phyloP scores from a whole-genome alignment of 176 grass and related monocot species.

The Ensete ventricosum region DNA sequence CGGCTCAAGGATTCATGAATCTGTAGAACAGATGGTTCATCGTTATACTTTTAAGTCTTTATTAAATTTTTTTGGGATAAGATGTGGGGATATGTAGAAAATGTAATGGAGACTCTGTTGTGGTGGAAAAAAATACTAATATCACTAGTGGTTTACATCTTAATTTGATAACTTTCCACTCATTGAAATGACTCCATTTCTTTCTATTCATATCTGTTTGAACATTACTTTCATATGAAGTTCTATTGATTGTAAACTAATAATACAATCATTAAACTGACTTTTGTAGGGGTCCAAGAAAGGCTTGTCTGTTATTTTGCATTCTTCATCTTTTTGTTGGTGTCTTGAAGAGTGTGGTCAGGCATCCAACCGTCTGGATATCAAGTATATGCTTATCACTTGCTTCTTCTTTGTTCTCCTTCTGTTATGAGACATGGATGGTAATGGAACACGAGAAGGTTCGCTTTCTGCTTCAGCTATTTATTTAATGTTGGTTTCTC shows the following conservation, averaged over 20 bases:
- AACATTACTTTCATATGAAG: background rate
- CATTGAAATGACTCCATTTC: background rate
- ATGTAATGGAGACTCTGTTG: too few species aligned
- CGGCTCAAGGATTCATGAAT: background rate
- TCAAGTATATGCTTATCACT: constrained; percentile 53
- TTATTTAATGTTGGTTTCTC: background rate
- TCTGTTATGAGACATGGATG: constrained; percentile 85
- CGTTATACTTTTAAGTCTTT: too few species aligned
- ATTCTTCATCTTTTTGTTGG: constrained; percentile 61
- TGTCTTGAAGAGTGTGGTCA: constrained; percentile 44
- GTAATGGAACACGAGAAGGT: constrained; percentile 91
- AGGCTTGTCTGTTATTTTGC: constrained; percentile 60
- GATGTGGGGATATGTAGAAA: too few species aligned
- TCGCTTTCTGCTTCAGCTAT: constrained; percentile 17
- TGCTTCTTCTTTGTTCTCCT: constrained; percentile 76
- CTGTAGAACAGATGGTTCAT: background rate
- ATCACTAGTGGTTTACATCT: too few species aligned
- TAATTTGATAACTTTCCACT: background rate
- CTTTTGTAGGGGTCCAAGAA: constrained; percentile 53
- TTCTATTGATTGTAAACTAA: background rate
- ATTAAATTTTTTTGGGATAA: too few species aligned
- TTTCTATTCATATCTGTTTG: background rate
- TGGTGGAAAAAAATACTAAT: too few species aligned
- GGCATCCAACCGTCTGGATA: constrained; percentile 56
- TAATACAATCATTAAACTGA: constrained; percentile 16